Evolutionary conservation across 108 stramenopile species (phyloP).

Genomic region (Cylindrotheca fusiformis): DNA sequence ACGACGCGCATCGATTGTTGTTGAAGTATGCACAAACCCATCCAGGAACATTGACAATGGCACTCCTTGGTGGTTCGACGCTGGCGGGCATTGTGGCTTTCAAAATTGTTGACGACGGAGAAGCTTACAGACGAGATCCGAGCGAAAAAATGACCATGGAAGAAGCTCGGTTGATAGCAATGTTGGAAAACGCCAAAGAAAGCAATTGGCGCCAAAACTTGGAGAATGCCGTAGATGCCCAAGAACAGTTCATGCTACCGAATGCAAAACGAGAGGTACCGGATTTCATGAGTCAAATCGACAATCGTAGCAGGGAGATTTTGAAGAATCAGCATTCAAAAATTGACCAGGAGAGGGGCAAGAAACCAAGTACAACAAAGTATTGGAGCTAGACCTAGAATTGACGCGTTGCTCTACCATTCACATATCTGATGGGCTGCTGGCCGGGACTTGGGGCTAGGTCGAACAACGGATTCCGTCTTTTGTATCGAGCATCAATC

Average conservation of each 20-base stretch:
- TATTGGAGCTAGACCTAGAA: not conserved
- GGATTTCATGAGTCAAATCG: constrained; percentile 45
- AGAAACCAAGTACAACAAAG: not conserved
- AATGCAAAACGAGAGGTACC: constrained; percentile 21
- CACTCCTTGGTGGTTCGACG: constrained; percentile 8
- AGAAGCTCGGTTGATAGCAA: constrained; percentile 48
- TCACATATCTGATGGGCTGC: no score
- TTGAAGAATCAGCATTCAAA: constrained; percentile 33
- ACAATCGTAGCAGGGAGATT: constrained; percentile 42
- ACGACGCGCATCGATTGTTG: not conserved
- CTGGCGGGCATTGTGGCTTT: constrained; percentile 13
- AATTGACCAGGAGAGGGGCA: constrained; percentile 21
- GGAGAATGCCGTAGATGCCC: constrained; percentile 42
- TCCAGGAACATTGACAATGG: constrained; percentile 11
- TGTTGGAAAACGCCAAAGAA: constrained; percentile 57
- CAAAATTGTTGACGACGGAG: constrained; percentile 9
- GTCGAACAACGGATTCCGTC: no score
- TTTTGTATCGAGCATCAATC: no score
- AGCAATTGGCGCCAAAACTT: constrained; percentile 54
- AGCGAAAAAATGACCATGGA: constrained; percentile 24
- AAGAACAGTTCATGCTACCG: constrained; percentile 56
- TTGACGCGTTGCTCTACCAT: no score
- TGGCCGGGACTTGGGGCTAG: no score
- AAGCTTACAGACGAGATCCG: not conserved
- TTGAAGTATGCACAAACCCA: constrained; percentile 5